A percentile compares a stretch with the other conserved stretches of the same genome.
Conservation (phyloP, 2,329 filamentous ascomycete species). For the Emericellopsis atlantica region DNA sequence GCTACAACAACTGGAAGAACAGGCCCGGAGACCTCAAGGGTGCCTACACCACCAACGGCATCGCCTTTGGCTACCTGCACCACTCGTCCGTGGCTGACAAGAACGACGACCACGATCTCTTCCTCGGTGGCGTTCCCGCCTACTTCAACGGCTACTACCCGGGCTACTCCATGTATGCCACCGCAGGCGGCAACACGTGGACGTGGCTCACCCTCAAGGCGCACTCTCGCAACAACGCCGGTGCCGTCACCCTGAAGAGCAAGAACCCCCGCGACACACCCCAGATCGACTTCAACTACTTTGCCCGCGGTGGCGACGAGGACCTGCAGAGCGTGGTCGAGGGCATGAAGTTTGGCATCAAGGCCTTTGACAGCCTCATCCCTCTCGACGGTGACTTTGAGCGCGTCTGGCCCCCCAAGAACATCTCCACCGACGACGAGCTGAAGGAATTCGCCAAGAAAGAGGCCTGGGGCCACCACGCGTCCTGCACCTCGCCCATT, state of each 20-base stretch:
- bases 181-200: constrained; percentile 26
- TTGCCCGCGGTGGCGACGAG: constrained; percentile 31
- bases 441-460: constrained; percentile 9
- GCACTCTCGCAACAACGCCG: constrained; percentile 39
- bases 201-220: constrained; percentile 36
- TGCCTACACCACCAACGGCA: constrained; percentile 31
- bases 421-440: too few species aligned
- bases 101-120: constrained; percentile 35
- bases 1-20: constrained; percentile 15
- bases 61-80: constrained; percentile 32
- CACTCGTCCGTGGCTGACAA: constrained; percentile 21
- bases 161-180: constrained; percentile 31
- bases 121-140: constrained; percentile 40
- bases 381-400: constrained; percentile 24
- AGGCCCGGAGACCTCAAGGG: constrained; percentile 11
- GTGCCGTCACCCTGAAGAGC: constrained; percentile 49
- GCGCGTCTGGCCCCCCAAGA: constrained; percentile 9
- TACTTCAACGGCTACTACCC: constrained; percentile 45
- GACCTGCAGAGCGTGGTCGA: constrained; percentile 27
- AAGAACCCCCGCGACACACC: constrained; percentile 51
- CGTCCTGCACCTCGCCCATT: constrained; percentile 40
- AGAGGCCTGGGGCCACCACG: constrained; percentile 44
- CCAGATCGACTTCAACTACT: constrained; percentile 47
- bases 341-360: constrained; percentile 32
- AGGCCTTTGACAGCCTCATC: constrained; percentile 17